These are phyloP conservation scores for Eimeria brunetti DNA, from an alignment of 169 alveolate genomes.

Conservation along the genomic window DNA sequence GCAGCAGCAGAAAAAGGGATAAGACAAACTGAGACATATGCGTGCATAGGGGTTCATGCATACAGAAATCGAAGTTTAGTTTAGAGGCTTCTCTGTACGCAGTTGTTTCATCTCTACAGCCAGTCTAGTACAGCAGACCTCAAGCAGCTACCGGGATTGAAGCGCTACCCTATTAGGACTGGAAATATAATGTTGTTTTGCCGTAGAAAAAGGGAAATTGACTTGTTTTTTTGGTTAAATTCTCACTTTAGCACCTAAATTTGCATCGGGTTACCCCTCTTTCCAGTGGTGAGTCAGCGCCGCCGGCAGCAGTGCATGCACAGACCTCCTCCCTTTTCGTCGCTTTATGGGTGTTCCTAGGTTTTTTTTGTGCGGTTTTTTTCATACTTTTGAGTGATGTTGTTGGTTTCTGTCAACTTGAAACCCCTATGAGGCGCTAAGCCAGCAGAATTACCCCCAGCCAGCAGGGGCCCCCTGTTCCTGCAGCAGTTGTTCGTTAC, in stretches of 20 bases:
- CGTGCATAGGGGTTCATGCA: not conserved
- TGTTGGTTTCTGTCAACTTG: not conserved
- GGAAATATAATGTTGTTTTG: not conserved
- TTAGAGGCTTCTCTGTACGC: not conserved
- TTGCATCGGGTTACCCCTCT: not conserved
- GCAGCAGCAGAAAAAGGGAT: too few relatives aligned
- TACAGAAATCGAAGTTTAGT: not conserved
- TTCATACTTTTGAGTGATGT: constrained; percentile 19
- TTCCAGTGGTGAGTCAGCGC: constrained; percentile 26
- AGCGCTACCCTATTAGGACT: not conserved
- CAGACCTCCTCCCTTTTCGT: not conserved
- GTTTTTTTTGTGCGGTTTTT: not conserved
- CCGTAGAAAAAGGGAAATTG: too few relatives aligned
- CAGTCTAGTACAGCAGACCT: not conserved
- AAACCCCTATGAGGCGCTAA: constrained; percentile 10
- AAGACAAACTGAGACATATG: not conserved
- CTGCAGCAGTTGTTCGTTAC: not conserved
- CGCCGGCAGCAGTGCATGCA: constrained; percentile 35
- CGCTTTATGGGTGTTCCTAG: not conserved
- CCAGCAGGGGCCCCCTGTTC: constrained; percentile 12
- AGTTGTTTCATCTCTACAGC: not conserved
- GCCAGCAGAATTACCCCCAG: not conserved
- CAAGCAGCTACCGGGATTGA: not conserved
- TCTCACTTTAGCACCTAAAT: not conserved
- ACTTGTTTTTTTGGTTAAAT: not conserved